phyloP scores from a whole-genome alignment of 2,329 filamentous ascomycete species.

The Sclerotinia spermophila region DNA sequence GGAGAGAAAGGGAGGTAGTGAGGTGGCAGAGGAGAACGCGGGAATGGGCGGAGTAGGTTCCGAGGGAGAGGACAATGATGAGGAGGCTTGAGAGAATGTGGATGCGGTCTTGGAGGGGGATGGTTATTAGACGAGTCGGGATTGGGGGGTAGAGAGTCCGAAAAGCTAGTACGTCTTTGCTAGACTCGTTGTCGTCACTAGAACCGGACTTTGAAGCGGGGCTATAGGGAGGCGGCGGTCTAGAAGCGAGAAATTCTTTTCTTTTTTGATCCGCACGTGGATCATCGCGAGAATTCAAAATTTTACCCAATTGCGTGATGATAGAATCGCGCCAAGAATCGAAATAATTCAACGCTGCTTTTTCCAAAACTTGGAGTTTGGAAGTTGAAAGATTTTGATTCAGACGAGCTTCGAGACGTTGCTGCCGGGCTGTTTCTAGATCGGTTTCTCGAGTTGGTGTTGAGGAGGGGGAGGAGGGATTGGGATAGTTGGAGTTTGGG shows the following conservation, averaged over 20 bases:
- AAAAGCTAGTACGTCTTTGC: constrained; percentile 44
- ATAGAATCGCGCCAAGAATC: constrained; percentile 74
- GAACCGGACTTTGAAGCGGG: constrained; percentile 25
- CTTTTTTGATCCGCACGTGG: constrained; percentile 44
- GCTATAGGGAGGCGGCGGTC: constrained; percentile 25
- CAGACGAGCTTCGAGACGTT: constrained; percentile 27
- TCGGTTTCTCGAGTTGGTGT: not conserved
- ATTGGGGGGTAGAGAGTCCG: constrained; percentile 53
- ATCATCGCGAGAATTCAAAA: constrained; percentile 52
- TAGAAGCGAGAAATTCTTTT: constrained; percentile 35
- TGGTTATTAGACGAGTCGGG: constrained; percentile 51
- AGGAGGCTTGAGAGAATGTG: constrained; percentile 67
- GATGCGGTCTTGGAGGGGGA: constrained; percentile 55
- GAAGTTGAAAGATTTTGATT: constrained; percentile 26
- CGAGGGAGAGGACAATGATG: constrained; percentile 66
- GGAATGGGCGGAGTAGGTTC: constrained; percentile 72
- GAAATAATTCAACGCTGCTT: constrained; percentile 63
- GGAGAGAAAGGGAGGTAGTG: constrained; percentile 59
- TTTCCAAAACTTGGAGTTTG: constrained; percentile 41
- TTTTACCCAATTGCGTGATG: constrained; percentile 65
- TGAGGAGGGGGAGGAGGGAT: not conserved
- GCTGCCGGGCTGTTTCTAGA: constrained; percentile 23
- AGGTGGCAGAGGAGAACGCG: constrained; percentile 65
- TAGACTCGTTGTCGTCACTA: constrained; percentile 25
- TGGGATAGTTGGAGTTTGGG: not conserved